A percentile compares a stretch with the other conserved stretches of the same genome.
phyloP scores from a whole-genome alignment of 768 basidiomycete species.

The Fomitopsis serialis region DNA sequence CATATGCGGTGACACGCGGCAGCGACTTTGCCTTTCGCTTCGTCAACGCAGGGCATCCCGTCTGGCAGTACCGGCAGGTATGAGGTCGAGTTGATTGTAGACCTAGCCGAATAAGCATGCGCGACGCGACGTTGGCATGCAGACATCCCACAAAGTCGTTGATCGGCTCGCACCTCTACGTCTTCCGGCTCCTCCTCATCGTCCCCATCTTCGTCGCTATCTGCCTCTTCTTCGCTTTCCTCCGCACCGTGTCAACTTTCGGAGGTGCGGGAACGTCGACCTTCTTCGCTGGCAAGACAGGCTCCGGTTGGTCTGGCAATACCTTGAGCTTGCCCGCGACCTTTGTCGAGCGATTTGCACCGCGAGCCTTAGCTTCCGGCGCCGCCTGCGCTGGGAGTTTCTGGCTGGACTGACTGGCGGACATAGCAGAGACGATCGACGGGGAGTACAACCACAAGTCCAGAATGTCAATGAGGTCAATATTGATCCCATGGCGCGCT shows the following conservation, averaged over 20 bases:
- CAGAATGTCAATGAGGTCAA: not conserved
- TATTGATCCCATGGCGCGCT: not conserved
- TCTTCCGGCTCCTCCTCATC: slow-evolving; percentile 54
- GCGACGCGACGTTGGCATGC: not conserved
- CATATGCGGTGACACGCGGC: slow-evolving; percentile 94
- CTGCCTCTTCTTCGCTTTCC: slow-evolving; percentile 47
- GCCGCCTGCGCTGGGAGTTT: slow-evolving; percentile 6
- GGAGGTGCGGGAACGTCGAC: slow-evolving; percentile 13
- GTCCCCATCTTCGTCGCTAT: slow-evolving; percentile 68
- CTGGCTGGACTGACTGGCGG: slow-evolving; percentile 14
- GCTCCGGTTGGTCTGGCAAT: slow-evolving; percentile 78
- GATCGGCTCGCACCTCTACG: slow-evolving; percentile 45
- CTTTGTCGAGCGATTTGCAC: slow-evolving; percentile 77
- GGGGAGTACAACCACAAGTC: not conserved
- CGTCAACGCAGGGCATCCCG: slow-evolving; percentile 86
- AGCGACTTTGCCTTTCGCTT: slow-evolving; percentile 92
- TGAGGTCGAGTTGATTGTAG: slow-evolving; percentile 91
- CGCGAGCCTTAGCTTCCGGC: slow-evolving; percentile 53
- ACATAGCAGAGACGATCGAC: slow-evolving; percentile 8
- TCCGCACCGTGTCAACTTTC: slow-evolving; percentile 22
- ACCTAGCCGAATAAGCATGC: slow-evolving; percentile 40
- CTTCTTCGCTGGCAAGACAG: slow-evolving; percentile 23
- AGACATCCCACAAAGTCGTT: not conserved
- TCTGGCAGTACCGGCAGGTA: slow-evolving; percentile 90
- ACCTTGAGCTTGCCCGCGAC: slow-evolving; percentile 85